Conservation (phyloP, 148 eudicot genomes). For the Rhododendron mucronatum region DNA sequence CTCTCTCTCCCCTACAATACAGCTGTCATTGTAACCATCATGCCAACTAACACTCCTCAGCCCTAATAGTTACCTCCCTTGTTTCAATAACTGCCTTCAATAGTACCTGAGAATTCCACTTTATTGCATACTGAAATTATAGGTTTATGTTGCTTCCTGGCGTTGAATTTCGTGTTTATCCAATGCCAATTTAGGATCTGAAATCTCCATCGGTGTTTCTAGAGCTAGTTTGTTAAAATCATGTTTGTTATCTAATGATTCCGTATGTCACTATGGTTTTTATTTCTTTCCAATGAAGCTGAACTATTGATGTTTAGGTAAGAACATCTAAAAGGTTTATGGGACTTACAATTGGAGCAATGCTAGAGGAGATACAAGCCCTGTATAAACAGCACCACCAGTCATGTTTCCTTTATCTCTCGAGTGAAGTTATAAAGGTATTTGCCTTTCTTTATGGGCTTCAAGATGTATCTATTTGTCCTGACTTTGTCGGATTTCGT, state of each 20-base stretch:
- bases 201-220: neutral
- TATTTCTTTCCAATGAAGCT: slow-evolving; percentile 5
- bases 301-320: slow-evolving; percentile 43
- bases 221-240: neutral
- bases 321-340: slow-evolving; percentile 90
- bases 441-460: neutral
- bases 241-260: slow-evolving; percentile 1
- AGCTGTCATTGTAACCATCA: neutral
- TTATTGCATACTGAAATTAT: neutral
- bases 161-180: neutral
- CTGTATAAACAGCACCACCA: slow-evolving; percentile 87
- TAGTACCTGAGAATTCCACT: neutral
- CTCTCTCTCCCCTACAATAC: neutral
- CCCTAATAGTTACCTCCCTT: neutral
- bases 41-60: neutral
- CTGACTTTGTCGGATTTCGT: slow-evolving; percentile 12
- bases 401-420: slow-evolving; percentile 95
- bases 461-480: slow-evolving; percentile 9
- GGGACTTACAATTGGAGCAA: slow-evolving; percentile 96
- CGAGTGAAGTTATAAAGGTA: slow-evolving; percentile 99
- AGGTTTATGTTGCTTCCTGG: neutral
- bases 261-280: neutral
- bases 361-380: slow-evolving; percentile 92
- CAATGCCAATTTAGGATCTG: neutral
- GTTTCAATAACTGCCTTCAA: neutral